These are phyloP conservation scores for Bipolaris bicolor DNA, from an alignment of 2,329 filamentous ascomycete genomes.

Conservation along the genomic window DNA sequence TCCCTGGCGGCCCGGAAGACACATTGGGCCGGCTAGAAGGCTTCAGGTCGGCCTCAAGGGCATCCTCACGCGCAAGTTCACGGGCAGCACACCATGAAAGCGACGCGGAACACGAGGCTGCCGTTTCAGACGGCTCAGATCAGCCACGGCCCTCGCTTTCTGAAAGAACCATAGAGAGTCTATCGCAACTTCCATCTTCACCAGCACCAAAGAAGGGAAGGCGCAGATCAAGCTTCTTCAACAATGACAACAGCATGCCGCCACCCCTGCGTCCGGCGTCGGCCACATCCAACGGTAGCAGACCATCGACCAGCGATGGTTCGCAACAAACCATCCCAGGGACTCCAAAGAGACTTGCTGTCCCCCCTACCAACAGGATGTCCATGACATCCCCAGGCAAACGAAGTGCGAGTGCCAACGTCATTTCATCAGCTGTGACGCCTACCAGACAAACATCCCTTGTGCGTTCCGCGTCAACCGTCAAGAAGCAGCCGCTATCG, in stretches of 20 bases:
- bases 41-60: conserved; percentile 52
- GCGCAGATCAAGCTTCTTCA: conserved; percentile 75
- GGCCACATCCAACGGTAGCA: conserved; percentile 62
- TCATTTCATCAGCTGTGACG: conserved; percentile 30
- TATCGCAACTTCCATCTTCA: conserved; percentile 78
- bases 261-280: conserved; percentile 69
- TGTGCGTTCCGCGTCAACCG: conserved; percentile 40
- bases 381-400: conserved; percentile 47
- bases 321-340: conserved; percentile 34
- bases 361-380: conserved; percentile 22
- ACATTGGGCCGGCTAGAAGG: conserved; percentile 51
- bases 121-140: conserved; percentile 20
- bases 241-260: conserved; percentile 64
- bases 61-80: conserved; percentile 49
- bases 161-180: conserved; percentile 84
- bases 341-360: conserved; percentile 38
- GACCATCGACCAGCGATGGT: conserved; percentile 56
- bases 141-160: conserved; percentile 65
- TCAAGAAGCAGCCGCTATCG: conserved; percentile 39
- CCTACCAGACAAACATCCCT: conserved; percentile 43
- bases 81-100: conserved; percentile 44
- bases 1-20: conserved; percentile 42
- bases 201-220: conserved; percentile 65
- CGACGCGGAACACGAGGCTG: conserved; percentile 30
- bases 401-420: conserved; percentile 44